Conservation (phyloP, 352 stramenopile species). For the Phytophthora pistaciae region DNA sequence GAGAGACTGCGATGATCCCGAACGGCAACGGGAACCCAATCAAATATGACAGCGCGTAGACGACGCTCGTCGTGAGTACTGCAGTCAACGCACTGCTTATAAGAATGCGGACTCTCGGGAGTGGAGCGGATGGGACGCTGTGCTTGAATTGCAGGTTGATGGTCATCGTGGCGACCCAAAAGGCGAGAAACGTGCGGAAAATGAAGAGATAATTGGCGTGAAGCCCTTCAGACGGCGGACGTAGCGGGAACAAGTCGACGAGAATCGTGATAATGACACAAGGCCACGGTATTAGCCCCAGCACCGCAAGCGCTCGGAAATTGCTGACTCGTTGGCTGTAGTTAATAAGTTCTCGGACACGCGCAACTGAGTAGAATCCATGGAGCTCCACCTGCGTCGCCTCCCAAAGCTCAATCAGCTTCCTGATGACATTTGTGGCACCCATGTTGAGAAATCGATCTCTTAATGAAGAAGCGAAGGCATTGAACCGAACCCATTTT, state of each 20-base stretch:
- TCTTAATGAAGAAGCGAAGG: too few species aligned
- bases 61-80: neutral
- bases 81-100: slow-evolving; percentile 13
- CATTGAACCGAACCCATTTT: too few species aligned
- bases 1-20: slow-evolving; percentile 32
- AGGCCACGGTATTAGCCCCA: slow-evolving; percentile 20
- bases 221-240: slow-evolving; percentile 5
- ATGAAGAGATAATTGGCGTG: slow-evolving; percentile 22
- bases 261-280: slow-evolving; percentile 25
- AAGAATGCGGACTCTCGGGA: slow-evolving; percentile 2
- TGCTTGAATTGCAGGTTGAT: slow-evolving; percentile 33
- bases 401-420: slow-evolving; percentile 11
- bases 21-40: slow-evolving; percentile 53
- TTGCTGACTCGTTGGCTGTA: slow-evolving; percentile 13
- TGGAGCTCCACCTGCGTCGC: slow-evolving; percentile 27
- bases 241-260: slow-evolving; percentile 22
- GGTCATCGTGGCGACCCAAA: slow-evolving; percentile 30
- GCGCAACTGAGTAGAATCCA: slow-evolving; percentile 28
- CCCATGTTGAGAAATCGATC: too few species aligned
- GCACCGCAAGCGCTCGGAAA: slow-evolving; percentile 1
- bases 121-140: slow-evolving; percentile 25
- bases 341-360: slow-evolving; percentile 10
- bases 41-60: slow-evolving; percentile 14
- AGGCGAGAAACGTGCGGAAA: slow-evolving; percentile 18
- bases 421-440: neutral